Conservation (phyloP, 2,329 filamentous ascomycete species). For the Metarhizium robertsii region DNA sequence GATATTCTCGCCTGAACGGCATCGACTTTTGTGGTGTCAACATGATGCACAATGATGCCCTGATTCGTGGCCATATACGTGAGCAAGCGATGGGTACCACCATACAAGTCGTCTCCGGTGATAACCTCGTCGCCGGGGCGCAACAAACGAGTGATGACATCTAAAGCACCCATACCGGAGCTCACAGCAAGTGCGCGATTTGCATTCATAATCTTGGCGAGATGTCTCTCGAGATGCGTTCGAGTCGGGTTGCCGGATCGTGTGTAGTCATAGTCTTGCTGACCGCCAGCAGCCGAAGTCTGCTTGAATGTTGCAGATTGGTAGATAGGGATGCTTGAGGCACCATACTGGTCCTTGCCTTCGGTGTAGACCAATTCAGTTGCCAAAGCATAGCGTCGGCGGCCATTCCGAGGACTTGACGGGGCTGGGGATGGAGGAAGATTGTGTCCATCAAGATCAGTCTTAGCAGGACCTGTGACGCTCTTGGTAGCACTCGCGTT, state of each 20-base stretch:
- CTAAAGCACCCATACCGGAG: conserved; percentile 93
- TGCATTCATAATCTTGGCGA: conserved; percentile 98
- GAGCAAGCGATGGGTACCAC: conserved; percentile 85
- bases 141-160: conserved; percentile 87
- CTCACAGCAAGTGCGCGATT: conserved; percentile 84
- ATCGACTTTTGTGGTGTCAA: conserved; percentile 79
- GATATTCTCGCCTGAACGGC: conserved; percentile 60
- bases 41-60: conserved; percentile 89
- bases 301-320: conserved; percentile 99
- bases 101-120: conserved; percentile 93
- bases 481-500: background rate
- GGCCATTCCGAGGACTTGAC: conserved; percentile 77
- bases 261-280: conserved; percentile 92
- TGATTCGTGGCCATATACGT: conserved; percentile 86
- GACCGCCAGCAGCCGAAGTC: conserved; percentile 65
- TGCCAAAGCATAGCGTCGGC: conserved; percentile 78
- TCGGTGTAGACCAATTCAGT: conserved; percentile 97
- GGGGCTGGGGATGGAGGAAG: conserved; percentile 87
- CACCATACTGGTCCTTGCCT: conserved; percentile 91
- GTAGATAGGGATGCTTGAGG: conserved; percentile 94
- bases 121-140: conserved; percentile 94
- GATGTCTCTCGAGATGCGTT: conserved; percentile 88
- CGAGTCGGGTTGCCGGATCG: conserved; percentile 94
- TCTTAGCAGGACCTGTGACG: conserved; percentile 24
- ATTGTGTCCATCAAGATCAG: conserved; percentile 76